A percentile compares a stretch with the other conserved stretches of the same genome.
These are phyloP conservation scores for Stachybotrys chartarum DNA, from an alignment of 2,329 filamentous ascomycete genomes.

Conservation along the genomic window DNA sequence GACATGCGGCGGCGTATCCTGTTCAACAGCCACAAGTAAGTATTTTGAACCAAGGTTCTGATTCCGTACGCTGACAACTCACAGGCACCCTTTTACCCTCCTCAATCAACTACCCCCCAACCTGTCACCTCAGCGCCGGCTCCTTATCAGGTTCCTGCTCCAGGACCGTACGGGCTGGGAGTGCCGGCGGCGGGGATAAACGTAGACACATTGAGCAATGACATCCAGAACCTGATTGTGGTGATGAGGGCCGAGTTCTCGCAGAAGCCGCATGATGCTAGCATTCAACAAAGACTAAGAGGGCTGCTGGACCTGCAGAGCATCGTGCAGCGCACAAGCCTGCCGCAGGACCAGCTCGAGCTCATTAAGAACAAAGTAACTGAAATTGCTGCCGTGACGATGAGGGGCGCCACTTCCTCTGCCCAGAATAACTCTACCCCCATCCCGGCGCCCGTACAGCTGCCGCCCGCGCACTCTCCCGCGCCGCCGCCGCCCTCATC, in stretches of 20 bases:
- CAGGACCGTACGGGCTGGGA: constrained; percentile 27
- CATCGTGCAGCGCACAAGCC: constrained; percentile 65
- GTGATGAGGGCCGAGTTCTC: constrained; percentile 68
- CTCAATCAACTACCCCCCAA: constrained; percentile 30
- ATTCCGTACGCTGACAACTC: constrained; percentile 4
- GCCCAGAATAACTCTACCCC: constrained; percentile 31
- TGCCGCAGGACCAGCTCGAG: constrained; percentile 75
- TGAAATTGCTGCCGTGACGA: constrained; percentile 59
- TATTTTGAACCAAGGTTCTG: constrained; percentile 3
- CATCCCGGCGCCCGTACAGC: constrained; percentile 23
- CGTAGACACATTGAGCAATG: constrained; percentile 70
- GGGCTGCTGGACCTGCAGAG: constrained; percentile 76
- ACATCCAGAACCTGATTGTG: constrained; percentile 72
- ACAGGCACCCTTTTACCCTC: constrained; percentile 22
- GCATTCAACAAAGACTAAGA: constrained; percentile 71
- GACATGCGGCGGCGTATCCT: constrained; percentile 9
- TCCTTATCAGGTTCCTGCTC: constrained; percentile 33
- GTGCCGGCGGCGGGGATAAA: constrained; percentile 38
- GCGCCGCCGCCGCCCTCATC: constrained; percentile 19
- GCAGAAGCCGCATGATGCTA: constrained; percentile 66
- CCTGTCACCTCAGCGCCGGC: constrained; percentile 24
- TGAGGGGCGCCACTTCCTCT: constrained; percentile 36
- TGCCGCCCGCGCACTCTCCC: constrained; percentile 18
- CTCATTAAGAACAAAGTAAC: constrained; percentile 81
- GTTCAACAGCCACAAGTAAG: constrained; percentile 20